Evolutionary conservation across 441 rosid genomes (phyloP).

Genomic region (Jatropha podagrica): DNA sequence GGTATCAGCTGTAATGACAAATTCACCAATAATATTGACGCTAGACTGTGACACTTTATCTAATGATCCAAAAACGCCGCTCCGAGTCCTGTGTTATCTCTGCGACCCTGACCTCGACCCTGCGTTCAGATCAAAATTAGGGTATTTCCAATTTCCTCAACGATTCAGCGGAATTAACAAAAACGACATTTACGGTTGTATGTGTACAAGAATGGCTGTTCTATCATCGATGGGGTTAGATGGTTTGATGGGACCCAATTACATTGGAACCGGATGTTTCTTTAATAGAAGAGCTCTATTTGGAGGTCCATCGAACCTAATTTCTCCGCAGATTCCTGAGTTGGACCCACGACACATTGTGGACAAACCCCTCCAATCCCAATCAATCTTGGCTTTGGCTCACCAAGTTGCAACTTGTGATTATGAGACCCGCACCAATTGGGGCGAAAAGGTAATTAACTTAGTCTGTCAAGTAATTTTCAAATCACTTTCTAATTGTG

Average conservation of each 20-base stretch:
- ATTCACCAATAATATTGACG: slow-evolving; percentile 58
- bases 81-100: slow-evolving; percentile 49
- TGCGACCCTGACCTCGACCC: slow-evolving; percentile 44
- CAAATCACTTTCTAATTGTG: too few relatives aligned
- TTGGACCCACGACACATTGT: slow-evolving; percentile 27
- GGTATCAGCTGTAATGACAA: slow-evolving; percentile 67
- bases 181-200: slow-evolving; percentile 54
- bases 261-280: slow-evolving; percentile 59
- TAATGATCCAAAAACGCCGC: slow-evolving; percentile 53
- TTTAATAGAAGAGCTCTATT: slow-evolving; percentile 48
- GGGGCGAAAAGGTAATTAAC: slow-evolving; percentile 55
- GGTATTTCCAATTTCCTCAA: slow-evolving; percentile 71
- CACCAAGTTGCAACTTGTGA: slow-evolving; percentile 42
- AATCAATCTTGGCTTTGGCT: slow-evolving; percentile 35
- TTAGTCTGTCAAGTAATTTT: background rate
- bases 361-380: slow-evolving; percentile 32
- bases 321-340: slow-evolving; percentile 34
- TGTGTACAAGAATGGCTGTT: slow-evolving; percentile 28
- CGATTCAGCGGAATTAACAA: slow-evolving; percentile 46
- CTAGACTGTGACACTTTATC: slow-evolving; percentile 82
- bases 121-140: slow-evolving; percentile 26
- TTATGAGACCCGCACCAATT: slow-evolving; percentile 46
- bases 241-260: slow-evolving; percentile 43
- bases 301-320: slow-evolving; percentile 33
- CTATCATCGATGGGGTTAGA: slow-evolving; percentile 45